Evolutionary conservation across 2,329 filamentous ascomycete species (phyloP), one percentile per base, ranked within the genome.

Genomic region (Pseudogymnoascus pannorum): DNA sequence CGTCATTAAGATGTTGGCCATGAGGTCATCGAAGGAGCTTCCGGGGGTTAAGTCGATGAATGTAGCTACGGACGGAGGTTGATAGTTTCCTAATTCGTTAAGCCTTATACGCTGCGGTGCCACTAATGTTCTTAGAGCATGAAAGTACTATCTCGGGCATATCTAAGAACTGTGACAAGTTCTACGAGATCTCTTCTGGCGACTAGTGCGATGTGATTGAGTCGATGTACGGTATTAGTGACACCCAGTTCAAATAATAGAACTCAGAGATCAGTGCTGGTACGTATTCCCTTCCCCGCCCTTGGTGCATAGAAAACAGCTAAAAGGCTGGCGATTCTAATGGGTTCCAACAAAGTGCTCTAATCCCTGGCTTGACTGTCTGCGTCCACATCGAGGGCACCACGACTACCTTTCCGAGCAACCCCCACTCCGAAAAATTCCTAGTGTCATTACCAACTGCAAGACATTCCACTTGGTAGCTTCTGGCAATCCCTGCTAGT

Each of bases 301-400:
- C 24, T 7, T 57, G 12, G 16, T 16, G 16, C 18, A 22, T n/a
- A 4, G 5, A 1, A 51, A 22, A 4, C 20, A 2, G 5, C 24
- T 8, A 29, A 22, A 51, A 8, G 5, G 24, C 8, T 12, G n/a
- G n/a, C 20, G 11, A 11, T 29, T 35, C 33, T 58, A 16, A 33
- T 29, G 2, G 18, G 9, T 16, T 6, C 22, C 51, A 33, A 58
- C 26, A 24, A 20, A 35, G 8, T 58, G 54, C 20, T 20, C 29
- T 11, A 62, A 63, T 9, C 66, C 73, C n/a, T 64, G 67, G 63
- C 58, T 61, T 4, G 66, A 65, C 7, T 64, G 65, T 68, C 54
- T 70, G 68, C 36, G 64, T 70, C 16, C 58, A 54, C 16, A 40
- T 60, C n/a, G 9, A 20, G 11, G 59, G 36, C 18, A 22, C 44